These are phyloP conservation scores for Mrakia blollopis DNA, from an alignment of 768 basidiomycete species.

Conservation along the genomic window DNA sequence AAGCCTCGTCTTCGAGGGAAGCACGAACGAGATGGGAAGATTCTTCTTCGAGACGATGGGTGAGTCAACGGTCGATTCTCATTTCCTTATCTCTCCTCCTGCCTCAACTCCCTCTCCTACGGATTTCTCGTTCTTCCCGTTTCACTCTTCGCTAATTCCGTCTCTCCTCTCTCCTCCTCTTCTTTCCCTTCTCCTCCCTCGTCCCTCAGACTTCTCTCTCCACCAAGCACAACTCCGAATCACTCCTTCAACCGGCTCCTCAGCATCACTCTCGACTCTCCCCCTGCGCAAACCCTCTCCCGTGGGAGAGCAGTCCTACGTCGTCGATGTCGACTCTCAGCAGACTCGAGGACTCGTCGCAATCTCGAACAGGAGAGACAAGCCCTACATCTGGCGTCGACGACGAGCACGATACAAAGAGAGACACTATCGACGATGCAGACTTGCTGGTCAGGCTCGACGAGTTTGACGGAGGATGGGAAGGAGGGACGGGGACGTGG, in stretches of 20 bases:
- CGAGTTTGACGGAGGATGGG: neutral
- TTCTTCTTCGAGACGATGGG: neutral
- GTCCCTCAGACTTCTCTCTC: neutral
- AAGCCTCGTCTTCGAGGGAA: too few relatives aligned
- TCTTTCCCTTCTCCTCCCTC: neutral
- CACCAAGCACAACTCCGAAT: neutral
- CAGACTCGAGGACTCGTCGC: slow-evolving; percentile 4
- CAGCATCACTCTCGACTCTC: slow-evolving; percentile 5
- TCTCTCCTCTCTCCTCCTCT: neutral
- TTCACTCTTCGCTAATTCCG: neutral
- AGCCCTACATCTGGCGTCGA: slow-evolving; percentile 1
- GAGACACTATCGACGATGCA: neutral
- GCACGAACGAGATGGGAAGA: neutral
- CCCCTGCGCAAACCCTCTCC: neutral
- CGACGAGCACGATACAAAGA: neutral
- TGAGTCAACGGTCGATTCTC: neutral
- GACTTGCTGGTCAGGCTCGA: neutral
- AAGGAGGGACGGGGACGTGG: neutral
- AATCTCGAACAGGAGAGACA: neutral
- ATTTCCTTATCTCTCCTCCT: neutral
- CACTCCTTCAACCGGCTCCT: neutral
- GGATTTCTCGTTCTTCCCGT: neutral
- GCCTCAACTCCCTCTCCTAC: neutral
- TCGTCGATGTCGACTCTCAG: slow-evolving; percentile 11
- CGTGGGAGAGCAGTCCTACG: slow-evolving; percentile 9